These are phyloP conservation scores for Nicotiana tabacum DNA, from an alignment of 257 asterid genomes.

Conservation along the genomic window DNA sequence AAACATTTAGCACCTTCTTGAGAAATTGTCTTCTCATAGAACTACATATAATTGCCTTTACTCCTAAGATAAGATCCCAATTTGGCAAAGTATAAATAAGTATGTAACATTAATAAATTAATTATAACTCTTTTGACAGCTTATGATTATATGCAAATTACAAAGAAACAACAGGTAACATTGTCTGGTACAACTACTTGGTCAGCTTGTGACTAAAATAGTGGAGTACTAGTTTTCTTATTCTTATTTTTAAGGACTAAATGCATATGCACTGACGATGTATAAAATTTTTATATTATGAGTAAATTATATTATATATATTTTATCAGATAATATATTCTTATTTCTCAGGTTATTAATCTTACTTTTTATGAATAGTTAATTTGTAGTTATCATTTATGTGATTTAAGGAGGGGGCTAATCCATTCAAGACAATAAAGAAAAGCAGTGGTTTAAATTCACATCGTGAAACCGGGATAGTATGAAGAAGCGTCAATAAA, in stretches of 20 bases:
- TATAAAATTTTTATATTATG: not conserved
- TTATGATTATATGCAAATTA: not conserved
- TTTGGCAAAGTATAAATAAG: not conserved
- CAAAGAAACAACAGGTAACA: slow-evolving; percentile 2
- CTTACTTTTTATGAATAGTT: not conserved
- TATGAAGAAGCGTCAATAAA: no score
- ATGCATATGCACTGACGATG: not conserved
- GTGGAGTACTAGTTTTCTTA: not conserved
- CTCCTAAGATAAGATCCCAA: slow-evolving; percentile 1
- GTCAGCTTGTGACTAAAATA: slow-evolving; percentile 8
- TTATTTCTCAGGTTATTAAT: not conserved
- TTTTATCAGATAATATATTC: not conserved
- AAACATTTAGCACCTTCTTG: not conserved
- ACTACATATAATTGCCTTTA: not conserved
- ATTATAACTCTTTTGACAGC: not conserved
- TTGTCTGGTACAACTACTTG: slow-evolving; percentile 19
- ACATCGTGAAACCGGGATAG: no score
- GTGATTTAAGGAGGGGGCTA: no score
- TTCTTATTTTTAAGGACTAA: not conserved
- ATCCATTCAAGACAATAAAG: no score
- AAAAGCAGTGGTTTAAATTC: no score
- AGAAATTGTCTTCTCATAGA: not conserved
- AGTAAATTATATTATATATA: not conserved
- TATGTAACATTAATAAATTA: not conserved
- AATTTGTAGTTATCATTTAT: no score